Evolutionary conservation across 2,329 filamentous ascomycete species (phyloP).

Genomic region (Helotiales sp.): DNA sequence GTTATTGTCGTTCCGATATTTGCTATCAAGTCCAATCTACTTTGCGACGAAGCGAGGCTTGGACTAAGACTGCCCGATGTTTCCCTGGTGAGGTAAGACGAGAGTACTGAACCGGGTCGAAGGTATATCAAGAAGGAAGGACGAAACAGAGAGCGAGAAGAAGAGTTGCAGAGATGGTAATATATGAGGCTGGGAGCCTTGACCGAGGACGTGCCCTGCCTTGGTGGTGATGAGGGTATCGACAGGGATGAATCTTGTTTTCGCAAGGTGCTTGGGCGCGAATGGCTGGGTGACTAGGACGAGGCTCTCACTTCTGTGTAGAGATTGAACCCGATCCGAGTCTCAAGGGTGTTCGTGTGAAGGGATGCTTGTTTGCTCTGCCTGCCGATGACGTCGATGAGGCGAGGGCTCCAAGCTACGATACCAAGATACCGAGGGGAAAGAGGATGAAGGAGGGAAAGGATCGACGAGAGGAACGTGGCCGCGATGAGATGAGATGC

Average conservation of each 20-base stretch:
- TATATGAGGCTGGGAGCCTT: constrained; percentile 3
- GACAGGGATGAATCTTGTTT: constrained; percentile 33
- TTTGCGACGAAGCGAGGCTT: constrained; percentile 2
- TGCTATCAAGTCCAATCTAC: background rate
- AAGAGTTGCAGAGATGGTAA: background rate
- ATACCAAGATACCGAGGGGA: constrained; percentile 1
- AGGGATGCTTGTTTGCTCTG: background rate
- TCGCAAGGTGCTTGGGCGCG: constrained; percentile 6
- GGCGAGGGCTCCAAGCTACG: constrained; percentile 17
- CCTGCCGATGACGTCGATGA: constrained; percentile 33
- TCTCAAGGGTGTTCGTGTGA: background rate
- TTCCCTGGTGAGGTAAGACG: constrained; percentile 2
- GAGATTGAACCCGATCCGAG: background rate
- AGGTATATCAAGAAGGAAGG: background rate
- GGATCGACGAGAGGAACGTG: constrained; percentile 22
- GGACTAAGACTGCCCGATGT: background rate
- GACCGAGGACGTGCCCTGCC: constrained; percentile 8
- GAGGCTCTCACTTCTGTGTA: constrained; percentile 3
- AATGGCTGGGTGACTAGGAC: background rate
- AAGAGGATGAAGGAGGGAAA: constrained; percentile 13
- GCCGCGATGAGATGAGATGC: too few relatives aligned
- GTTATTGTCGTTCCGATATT: background rate
- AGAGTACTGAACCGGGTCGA: background rate
- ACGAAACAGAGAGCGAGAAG: constrained; percentile 4
- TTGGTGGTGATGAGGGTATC: background rate